Base-by-base conservation (phyloP, 2,329 filamentous ascomycete species). In the Aspergillus ochraceoroseus region DNA sequence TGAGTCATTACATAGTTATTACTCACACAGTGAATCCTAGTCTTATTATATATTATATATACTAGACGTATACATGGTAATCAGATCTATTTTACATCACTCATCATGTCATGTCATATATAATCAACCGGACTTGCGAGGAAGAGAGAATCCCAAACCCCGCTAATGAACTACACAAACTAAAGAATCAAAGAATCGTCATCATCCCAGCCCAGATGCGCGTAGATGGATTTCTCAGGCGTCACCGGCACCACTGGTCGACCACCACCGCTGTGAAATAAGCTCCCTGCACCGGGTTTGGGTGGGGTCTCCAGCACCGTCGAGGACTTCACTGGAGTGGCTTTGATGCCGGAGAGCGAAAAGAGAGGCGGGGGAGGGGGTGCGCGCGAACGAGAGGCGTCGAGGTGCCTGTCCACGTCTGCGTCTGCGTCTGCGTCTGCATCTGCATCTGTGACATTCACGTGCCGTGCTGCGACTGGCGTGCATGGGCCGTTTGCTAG, bases 191-290 rank as follows among this genome's bases (percentile, higher is more conserved):
- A 22, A 34, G 17, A 37, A 25, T 67, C 64, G 41, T 67, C 63
- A 44, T 68, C 63, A 44, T 68, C 62, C 68, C 68, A 71, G 36
- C 68, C 68, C 34, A 71, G 44, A 31, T 62, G 55, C 43, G 64
- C 64, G 41, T 71, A 71, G 29, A 71, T 65, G 6, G 66, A 52
- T 35, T 63, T 63, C 38, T 63, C 60, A 12, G 57, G 59, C 5
- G 59, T 65, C 13, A 57, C 54, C 2, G 61, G 59, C 26, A 58
- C 47, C 29, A 36, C 35, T 0, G n/a, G 19, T 31, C 27, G 23
- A 27, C 29, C 14, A 27, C 9, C 5, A n/a, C n/a, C 15, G 18
- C 18, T 17, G 19, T 23, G 17, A 32, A 33, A 11, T 32, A 41
- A n/a, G 43, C 41, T 19, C 5, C 41, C 32, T 5, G 51, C 37